phyloP scores from a whole-genome alignment of 495 filamentous ascomycete genomes.

The Hypoxylon cercidicola region DNA sequence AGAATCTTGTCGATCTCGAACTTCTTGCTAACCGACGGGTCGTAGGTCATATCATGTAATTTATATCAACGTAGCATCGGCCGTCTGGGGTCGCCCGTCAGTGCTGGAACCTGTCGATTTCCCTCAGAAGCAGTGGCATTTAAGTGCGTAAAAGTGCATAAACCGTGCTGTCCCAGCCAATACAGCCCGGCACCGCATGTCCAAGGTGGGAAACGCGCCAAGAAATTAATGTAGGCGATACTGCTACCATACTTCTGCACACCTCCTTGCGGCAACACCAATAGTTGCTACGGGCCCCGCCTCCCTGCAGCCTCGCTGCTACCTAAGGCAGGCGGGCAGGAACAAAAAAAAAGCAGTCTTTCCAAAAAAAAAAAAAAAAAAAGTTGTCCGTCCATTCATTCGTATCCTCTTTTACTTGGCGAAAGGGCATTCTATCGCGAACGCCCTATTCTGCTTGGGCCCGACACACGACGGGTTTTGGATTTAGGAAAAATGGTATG shows the following conservation, averaged over 20 bases:
- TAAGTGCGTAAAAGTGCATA: background rate
- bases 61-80: too few relatives aligned
- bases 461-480: background rate
- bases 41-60: too few relatives aligned
- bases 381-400: background rate
- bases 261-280: constrained; percentile 5
- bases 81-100: too few relatives aligned
- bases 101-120: too few relatives aligned
- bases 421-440: too few relatives aligned
- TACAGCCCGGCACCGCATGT: background rate
- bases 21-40: too few relatives aligned
- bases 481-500: background rate
- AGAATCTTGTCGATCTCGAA: too few relatives aligned
- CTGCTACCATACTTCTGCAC: constrained; percentile 19
- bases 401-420: background rate
- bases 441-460: background rate
- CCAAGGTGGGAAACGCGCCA: background rate
- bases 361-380: background rate
- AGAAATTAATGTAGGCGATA: constrained; percentile 2
- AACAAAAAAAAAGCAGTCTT: constrained; percentile 6
- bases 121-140: background rate
- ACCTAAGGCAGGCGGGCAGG: constrained; percentile 11
- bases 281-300: constrained; percentile 36
- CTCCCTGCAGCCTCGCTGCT: constrained; percentile 32
- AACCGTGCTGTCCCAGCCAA: background rate